Evolutionary conservation across 2,329 filamentous ascomycete species (phyloP).

Genomic region (Helminthosporium solani): DNA sequence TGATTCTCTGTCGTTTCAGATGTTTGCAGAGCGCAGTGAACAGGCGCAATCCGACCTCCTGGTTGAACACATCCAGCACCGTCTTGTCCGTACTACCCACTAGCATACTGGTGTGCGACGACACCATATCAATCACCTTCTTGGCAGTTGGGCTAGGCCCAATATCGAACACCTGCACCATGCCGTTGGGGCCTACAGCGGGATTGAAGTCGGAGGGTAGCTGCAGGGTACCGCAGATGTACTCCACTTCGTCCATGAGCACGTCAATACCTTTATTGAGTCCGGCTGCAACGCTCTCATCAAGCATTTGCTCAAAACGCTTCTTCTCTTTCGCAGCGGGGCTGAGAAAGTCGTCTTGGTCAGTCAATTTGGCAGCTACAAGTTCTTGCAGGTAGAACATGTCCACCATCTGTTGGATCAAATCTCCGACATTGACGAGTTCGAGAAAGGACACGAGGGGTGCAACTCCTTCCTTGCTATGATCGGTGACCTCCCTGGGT

Average conservation of each 20-base stretch:
- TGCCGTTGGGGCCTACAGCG: constrained; percentile 38
- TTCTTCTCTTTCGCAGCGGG: constrained; percentile 94
- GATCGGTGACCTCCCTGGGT: constrained; percentile 75
- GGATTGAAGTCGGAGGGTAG: constrained; percentile 89
- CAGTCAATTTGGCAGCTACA: constrained; percentile 75
- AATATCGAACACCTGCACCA: constrained; percentile 53
- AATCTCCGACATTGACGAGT: constrained; percentile 93
- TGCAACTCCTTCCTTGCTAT: constrained; percentile 72
- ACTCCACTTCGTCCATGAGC: constrained; percentile 97
- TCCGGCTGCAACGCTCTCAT: constrained; percentile 92
- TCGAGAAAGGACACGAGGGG: constrained; percentile 95
- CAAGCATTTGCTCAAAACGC: constrained; percentile 97
- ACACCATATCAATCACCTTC: constrained; percentile 81
- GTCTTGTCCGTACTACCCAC: constrained; percentile 95
- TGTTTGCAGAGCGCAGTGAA: constrained; percentile 95
- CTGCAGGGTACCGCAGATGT: constrained; percentile 86
- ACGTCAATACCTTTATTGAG: constrained; percentile 98
- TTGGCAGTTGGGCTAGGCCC: constrained; percentile 78
- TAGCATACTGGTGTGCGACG: constrained; percentile 88
- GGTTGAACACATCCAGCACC: constrained; percentile 97
- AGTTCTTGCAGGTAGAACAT: constrained; percentile 98
- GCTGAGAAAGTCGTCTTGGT: constrained; percentile 92
- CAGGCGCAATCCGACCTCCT: constrained; percentile 89
- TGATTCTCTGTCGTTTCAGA: constrained; percentile 91
- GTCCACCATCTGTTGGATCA: constrained; percentile 98